Evolutionary conservation across 805 yeast genomes (phyloP).

Genomic region (Isabelozyma gotoi): DNA sequence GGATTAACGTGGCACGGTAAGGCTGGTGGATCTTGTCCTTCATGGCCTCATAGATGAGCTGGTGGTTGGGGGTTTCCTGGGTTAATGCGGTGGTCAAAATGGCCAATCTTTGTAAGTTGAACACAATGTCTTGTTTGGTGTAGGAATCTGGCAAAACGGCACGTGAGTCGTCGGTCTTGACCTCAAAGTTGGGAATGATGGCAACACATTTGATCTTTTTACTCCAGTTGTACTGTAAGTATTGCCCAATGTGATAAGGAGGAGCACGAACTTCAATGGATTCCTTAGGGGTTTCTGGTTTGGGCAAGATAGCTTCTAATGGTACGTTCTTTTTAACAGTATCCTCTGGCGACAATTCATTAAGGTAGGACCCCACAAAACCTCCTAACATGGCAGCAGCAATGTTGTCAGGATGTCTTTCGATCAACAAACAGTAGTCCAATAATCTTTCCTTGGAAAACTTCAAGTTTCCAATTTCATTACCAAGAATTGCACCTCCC

Average conservation of each 20-base stretch:
- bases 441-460: constrained; percentile 79
- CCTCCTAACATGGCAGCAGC: constrained; percentile 99
- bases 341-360: constrained; percentile 75
- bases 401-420: constrained; percentile 97
- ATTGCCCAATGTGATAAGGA: constrained; percentile 84
- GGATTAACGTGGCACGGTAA: constrained; percentile 88
- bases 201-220: constrained; percentile 82
- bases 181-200: constrained; percentile 91
- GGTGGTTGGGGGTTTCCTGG: constrained; percentile 77
- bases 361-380: constrained; percentile 90
- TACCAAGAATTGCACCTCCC: constrained; percentile 90
- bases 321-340: constrained; percentile 79
- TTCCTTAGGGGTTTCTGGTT: constrained; percentile 64
- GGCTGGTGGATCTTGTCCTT: constrained; percentile 97
- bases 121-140: constrained; percentile 78
- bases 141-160: constrained; percentile 84
- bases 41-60: constrained; percentile 89
- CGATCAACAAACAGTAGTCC: constrained; percentile 95
- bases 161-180: constrained; percentile 88
- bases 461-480: constrained; percentile 73
- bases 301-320: constrained; percentile 78
- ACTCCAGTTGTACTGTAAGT: constrained; percentile 82
- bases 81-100: constrained; percentile 90
- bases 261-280: constrained; percentile 45
- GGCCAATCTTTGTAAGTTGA: constrained; percentile 91